Evolutionary conservation across 1,139 yeast genomes (phyloP), one percentile per base, ranked within the genome.

Genomic region (Candida buenavistaensis): DNA sequence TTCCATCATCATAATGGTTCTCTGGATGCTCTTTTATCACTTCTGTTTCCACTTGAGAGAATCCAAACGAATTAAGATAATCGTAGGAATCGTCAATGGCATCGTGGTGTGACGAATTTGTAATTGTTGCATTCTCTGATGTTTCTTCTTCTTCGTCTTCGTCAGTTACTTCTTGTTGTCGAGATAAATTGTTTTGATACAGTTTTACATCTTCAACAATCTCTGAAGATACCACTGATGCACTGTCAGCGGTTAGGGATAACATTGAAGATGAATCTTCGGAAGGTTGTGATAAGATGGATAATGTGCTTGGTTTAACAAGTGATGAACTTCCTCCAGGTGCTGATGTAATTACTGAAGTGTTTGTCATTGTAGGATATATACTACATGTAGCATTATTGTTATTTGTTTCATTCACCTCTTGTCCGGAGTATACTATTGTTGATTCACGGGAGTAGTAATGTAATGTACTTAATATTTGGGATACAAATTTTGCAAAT

Each of bases 401-500:
- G 14, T 17, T 14, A 16, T 25, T 9, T 26, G 15, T 23, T 11
- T 17, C 7, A n/a, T n/a, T 6, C 4, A 22, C 3, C 6, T 22
- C 24, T n/a, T 22, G 6, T 7, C 24, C 12, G 6, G 11, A 9
- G 6, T 9, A n/a, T 30, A 21, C 19, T 14, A 20, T 23, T 20
- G 29, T 10, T 14, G 22, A 30, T 12, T 49, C 52, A 19, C 37
- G 24, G 6, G 44, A 33, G 22, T 43, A 34, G 13, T 41, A 36
- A 5, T 47, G 31, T 22, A 57, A 40, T 8, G 46, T 28, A 28
- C 45, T 47, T 11, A 56, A 43, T 12, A 54, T 27, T 20, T 44
- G 44, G 5, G 55, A 39, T 26, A 47, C 39, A 26, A 54, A 54
- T 10, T 37, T 39, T 19, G 40, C 42, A 40, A 52, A 52, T 5